These are phyloP conservation scores for Paradendryphiella salina DNA, from an alignment of 2,329 filamentous ascomycete genomes.

Conservation along the genomic window DNA sequence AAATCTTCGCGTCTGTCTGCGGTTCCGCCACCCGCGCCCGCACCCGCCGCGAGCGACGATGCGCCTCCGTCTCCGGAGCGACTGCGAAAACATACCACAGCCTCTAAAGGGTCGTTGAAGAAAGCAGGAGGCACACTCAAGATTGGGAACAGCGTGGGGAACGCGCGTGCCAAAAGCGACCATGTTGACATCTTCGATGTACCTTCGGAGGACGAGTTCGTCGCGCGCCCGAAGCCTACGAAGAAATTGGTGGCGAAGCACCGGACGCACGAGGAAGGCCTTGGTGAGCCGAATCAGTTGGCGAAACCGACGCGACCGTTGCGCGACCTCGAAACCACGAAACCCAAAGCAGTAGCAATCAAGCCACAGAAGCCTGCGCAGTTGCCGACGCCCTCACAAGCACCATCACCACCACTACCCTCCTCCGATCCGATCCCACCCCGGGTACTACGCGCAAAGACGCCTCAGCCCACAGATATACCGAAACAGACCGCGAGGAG, in stretches of 20 bases:
- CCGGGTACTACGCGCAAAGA: constrained; percentile 13
- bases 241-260: constrained; percentile 23
- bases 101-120: constrained; percentile 13
- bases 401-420: constrained; percentile 1
- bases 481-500: constrained; percentile 2
- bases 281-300: constrained; percentile 5
- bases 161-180: constrained; percentile 12
- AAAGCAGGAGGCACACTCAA: constrained; percentile 9
- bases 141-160: constrained; percentile 1
- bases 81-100: constrained; percentile 30
- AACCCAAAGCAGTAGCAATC: constrained; percentile 9
- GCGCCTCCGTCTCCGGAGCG: constrained; percentile 40
- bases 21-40: constrained; percentile 18
- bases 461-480: constrained; percentile 14
- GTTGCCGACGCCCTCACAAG: constrained; percentile 6
- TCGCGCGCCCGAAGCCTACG: constrained; percentile 11
- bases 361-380: constrained; percentile 7
- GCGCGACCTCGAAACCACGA: constrained; percentile 18
- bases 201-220: constrained; percentile 44
- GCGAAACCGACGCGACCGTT: constrained; percentile 10
- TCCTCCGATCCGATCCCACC: constrained; percentile 1
- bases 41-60: constrained; percentile 25
- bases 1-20: constrained; percentile 36
- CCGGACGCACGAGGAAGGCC: constrained; percentile 12
- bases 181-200: constrained; percentile 49